Base-by-base conservation (phyloP, 2,329 filamentous ascomycete species). In the Ophiognomonia clavigignenti-juglandacearum region DNA sequence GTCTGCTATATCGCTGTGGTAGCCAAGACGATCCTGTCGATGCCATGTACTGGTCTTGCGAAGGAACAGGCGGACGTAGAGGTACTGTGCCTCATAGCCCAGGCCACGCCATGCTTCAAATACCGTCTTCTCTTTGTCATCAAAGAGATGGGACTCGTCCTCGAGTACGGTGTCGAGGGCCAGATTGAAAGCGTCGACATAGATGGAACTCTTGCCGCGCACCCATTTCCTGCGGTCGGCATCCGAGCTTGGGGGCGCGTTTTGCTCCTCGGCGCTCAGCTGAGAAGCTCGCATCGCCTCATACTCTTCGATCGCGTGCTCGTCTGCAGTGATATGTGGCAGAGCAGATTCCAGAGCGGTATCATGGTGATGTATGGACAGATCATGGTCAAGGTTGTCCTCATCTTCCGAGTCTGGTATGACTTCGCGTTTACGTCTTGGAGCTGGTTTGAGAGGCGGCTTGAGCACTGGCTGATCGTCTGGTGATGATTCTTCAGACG, bases 181-280 rank as follows among this genome's bases (percentile, higher is more conserved):
- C 13, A 97, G 73, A 59, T 96, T 96, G 72, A 98, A 98, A 1
- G 93, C 93, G 67, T 98, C 93, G 16, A 96, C 89, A 59, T 98
- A 98, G 46, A 98, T 88, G 1, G 91, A 97, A 59, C 84, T 95
- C 62, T 82, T 83, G 0, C 89, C 88, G 58, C 76, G 81, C 4
- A 82, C 67, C 88, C 88, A 96, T 50, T 77, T 42, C 71, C 72
- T 63, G 14, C 59, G 53, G 47, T 62, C 53, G 43, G 80, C 68
- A 48, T 74, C 74, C 16, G 46, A 43, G 22, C 26, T 29, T 18
- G 42, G 20, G 13, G 85, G 60, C 7, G 78, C 71, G 31, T 72
- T 68, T 52, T 75, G 72, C 8, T 71, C 61, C 9, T 68, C 61
- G 2, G 56, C 55, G 38, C 62, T 59, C 4, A 50, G 47, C 51